Conservation (phyloP, 1,284 basidiomycete species). For the Coniferiporia weirii region DNA sequence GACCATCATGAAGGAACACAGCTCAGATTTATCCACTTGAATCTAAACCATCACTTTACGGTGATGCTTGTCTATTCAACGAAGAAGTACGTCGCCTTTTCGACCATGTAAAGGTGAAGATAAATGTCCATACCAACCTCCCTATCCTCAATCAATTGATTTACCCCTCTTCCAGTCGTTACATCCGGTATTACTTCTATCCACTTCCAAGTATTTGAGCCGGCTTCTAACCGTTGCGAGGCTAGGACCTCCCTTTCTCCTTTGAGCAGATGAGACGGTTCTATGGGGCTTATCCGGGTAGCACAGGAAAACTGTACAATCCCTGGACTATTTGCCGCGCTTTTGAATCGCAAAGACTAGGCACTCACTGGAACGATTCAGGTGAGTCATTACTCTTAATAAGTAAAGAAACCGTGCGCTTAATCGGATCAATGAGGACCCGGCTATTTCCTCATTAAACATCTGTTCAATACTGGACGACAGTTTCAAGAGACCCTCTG, state of each 20-base stretch:
- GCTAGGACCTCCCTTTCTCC: background rate
- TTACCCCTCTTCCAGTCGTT: background rate
- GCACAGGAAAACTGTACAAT: background rate
- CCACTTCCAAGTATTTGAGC: background rate
- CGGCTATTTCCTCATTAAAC: background rate
- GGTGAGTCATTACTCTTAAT: background rate
- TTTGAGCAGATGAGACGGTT: background rate
- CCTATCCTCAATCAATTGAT: background rate
- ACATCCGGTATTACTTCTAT: background rate
- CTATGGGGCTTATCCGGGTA: background rate
- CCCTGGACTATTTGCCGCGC: background rate
- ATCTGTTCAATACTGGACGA: background rate
- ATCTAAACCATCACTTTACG: background rate
- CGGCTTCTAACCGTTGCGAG: no score
- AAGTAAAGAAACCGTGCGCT: background rate
- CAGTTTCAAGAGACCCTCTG: background rate
- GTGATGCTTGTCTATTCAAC: background rate
- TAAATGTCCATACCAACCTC: background rate
- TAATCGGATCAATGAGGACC: background rate
- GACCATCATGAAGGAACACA: no score
- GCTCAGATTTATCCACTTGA: background rate
- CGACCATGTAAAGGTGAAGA: background rate
- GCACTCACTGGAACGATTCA: background rate
- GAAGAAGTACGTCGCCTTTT: background rate
- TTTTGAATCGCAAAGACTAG: background rate